These are phyloP conservation scores for Nitzschia palea DNA, from an alignment of 108 stramenopile species.

Conservation along the genomic window DNA sequence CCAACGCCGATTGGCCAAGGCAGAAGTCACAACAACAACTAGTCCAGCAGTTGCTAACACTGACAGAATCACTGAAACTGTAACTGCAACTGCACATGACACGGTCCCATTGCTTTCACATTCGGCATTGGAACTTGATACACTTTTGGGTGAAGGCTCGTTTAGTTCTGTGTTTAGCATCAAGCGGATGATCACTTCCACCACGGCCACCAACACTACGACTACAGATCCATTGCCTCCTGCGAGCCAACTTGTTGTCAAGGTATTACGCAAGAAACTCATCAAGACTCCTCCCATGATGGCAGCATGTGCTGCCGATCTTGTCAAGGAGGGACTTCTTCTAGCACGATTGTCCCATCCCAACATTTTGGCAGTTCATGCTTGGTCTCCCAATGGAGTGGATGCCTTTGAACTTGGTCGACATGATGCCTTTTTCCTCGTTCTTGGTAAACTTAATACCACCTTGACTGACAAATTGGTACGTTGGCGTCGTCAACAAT, in stretches of 20 bases:
- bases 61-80: not conserved
- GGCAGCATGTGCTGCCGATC: slow-evolving; percentile 33
- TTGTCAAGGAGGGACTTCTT: slow-evolving; percentile 33
- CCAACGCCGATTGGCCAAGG: not conserved
- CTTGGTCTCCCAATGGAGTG: not conserved
- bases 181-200: not conserved
- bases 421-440: slow-evolving; percentile 50
- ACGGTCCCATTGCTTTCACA: slow-evolving; percentile 1
- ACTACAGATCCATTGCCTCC: not conserved
- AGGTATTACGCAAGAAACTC: slow-evolving; percentile 22
- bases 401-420: slow-evolving; percentile 3
- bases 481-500: slow-evolving; percentile 26
- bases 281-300: slow-evolving; percentile 27
- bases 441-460: slow-evolving; percentile 43
- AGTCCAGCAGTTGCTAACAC: too few relatives aligned
- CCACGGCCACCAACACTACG: not conserved
- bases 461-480: slow-evolving; percentile 43
- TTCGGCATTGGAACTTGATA: slow-evolving; percentile 44
- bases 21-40: too few relatives aligned
- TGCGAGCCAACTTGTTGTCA: slow-evolving; percentile 13
- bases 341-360: slow-evolving; percentile 1
- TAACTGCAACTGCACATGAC: not conserved
- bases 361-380: slow-evolving; percentile 16
- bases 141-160: slow-evolving; percentile 64
- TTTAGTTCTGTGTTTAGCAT: slow-evolving; percentile 67